phyloP scores from a whole-genome alignment of 345 rosid genomes.

The Boechera retrofracta region DNA sequence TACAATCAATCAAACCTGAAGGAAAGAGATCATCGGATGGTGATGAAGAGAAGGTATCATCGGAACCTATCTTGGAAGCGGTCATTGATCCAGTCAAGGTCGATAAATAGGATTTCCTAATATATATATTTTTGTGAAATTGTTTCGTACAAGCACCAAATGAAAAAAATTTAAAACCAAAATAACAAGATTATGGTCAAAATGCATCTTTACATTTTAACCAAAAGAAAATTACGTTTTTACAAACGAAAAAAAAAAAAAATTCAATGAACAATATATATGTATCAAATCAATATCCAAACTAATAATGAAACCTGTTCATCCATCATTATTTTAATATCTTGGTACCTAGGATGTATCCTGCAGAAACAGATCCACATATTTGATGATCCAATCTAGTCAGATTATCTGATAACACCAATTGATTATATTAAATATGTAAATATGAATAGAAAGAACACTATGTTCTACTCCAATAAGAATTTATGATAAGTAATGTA shows the following conservation, averaged over 20 bases:
- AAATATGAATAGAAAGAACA: neutral
- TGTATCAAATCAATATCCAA: neutral
- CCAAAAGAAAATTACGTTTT: too few relatives aligned
- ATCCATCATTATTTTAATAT: neutral
- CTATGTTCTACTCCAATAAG: neutral
- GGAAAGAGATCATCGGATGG: too few relatives aligned
- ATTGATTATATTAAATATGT: too few relatives aligned
- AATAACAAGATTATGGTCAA: neutral
- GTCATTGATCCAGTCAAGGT: too few relatives aligned
- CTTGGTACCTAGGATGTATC: neutral
- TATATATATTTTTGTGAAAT: too few relatives aligned
- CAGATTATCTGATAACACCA: neutral
- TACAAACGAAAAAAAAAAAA: too few relatives aligned
- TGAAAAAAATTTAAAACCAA: neutral
- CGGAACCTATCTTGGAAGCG: too few relatives aligned
- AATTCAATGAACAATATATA: too few relatives aligned
- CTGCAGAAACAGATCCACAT: neutral
- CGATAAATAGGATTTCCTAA: too few relatives aligned
- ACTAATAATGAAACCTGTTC: neutral
- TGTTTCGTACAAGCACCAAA: neutral
- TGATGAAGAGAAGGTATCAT: too few relatives aligned
- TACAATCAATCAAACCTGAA: too few relatives aligned
- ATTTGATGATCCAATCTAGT: neutral
- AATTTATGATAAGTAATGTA: neutral
- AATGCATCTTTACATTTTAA: neutral